Evolutionary conservation across 352 stramenopile genomes (phyloP), one percentile per base, ranked within the genome.

Genomic region (Pythium oligandrum): DNA sequence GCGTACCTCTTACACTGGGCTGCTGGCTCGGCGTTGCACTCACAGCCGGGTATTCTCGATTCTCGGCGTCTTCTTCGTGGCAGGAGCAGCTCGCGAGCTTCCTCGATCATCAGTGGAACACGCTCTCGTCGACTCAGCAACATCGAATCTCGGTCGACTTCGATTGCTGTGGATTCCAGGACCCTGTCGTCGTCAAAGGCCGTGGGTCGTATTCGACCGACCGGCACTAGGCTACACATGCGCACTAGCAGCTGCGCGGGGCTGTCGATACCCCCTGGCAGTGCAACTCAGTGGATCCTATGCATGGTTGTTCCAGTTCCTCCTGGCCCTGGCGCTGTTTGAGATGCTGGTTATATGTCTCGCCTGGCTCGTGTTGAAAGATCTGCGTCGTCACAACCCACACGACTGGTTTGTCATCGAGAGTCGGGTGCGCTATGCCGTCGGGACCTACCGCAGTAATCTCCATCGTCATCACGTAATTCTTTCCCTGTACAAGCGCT

Each of bases 401-500:
- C 55, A 60, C 39, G 56, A 64, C 7, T 70, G 62, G 62, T 65
- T 70, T 38, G 56, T 64, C 2, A 62, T 70, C 33, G 61, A 64
- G 52, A 69, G 61, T 31, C 61, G 61, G 42, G 53, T 90, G 35
- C 76, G 75, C 1, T 90, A 83, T 45, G 78, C 70, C 0, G 49
- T 55, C 1, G 77, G 75, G 3, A 79, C 69, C 12, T 92, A 84
- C 63, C 58, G 56, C 2, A 68, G 74, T 47, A 63, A 88, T 33
- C 61, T 82, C 26, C 63, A 65, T 3, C 52, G 51, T 6, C 26
- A 54, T 8, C 82, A 92, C 49, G 12, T 88, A 11, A 32, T 74
- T 17, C 59, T 85, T 10, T 92, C 82, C 8, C 40, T 92, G 0
- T 47, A 55, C 0, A 48, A 65, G 36, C 63, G 52, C 2, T 92